Conservation (phyloP, 495 filamentous ascomycete genomes). For the Daldinia grandis region DNA sequence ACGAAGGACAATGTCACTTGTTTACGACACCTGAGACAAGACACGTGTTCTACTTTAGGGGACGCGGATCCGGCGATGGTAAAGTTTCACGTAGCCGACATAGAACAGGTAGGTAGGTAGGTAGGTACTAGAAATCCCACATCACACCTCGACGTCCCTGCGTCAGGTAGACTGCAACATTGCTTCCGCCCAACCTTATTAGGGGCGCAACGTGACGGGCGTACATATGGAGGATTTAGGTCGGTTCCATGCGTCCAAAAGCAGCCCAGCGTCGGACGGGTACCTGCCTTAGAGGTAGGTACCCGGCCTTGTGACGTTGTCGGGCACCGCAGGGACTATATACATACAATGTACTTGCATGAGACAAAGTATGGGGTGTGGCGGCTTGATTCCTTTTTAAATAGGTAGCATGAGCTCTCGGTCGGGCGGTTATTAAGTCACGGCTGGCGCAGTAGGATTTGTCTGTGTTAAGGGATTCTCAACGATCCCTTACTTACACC, state of each 20-base stretch:
- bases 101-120: neutral
- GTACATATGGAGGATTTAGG: neutral
- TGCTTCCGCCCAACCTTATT: conserved; percentile 3
- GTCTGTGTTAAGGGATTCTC: neutral
- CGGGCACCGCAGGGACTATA: neutral
- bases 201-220: conserved; percentile 1
- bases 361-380: conserved; percentile 9
- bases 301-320: neutral
- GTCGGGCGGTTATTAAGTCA: neutral
- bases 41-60: conserved; percentile 9
- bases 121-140: neutral
- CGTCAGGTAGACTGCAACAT: conserved; percentile 10
- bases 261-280: neutral
- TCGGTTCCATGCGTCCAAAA: neutral
- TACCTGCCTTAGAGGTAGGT: conserved; percentile 1
- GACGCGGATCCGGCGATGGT: neutral
- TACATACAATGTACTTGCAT: neutral
- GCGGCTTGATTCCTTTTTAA: neutral
- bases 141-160: neutral
- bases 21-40: conserved; percentile 10
- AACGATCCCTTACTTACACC: conserved; percentile 11
- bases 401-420: too few relatives aligned
- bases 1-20: neutral
- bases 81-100: neutral
- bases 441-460: neutral